Evolutionary conservation across 495 filamentous ascomycete species (phyloP).

Genomic region (Penicillium parvum): DNA sequence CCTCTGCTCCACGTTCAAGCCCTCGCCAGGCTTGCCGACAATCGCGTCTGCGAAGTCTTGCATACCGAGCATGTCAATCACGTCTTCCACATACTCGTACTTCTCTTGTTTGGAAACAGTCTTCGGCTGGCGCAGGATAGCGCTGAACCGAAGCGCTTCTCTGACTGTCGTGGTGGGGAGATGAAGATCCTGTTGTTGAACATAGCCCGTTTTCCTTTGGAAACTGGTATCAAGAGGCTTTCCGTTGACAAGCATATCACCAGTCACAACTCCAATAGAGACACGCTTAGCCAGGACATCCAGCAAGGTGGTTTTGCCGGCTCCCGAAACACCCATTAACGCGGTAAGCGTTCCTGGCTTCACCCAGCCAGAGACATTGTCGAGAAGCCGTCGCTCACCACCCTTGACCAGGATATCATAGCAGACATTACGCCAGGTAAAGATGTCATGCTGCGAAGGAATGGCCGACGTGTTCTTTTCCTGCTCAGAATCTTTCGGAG

Average conservation of each 20-base stretch:
- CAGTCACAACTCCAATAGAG: slow-evolving; percentile 49
- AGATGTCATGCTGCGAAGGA: slow-evolving; percentile 55
- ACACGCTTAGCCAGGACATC: slow-evolving; percentile 56
- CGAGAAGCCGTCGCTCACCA: slow-evolving; percentile 53
- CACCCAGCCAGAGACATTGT: slow-evolving; percentile 63
- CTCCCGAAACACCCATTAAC: slow-evolving; percentile 59
- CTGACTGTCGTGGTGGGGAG: slow-evolving; percentile 77
- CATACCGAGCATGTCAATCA: slow-evolving; percentile 52
- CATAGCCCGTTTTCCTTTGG: slow-evolving; percentile 88
- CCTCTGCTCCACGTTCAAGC: slow-evolving; percentile 88
- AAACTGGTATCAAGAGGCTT: slow-evolving; percentile 65
- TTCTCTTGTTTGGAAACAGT: slow-evolving; percentile 43
- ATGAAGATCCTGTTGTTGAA: slow-evolving; percentile 91
- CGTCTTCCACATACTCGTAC: slow-evolving; percentile 46
- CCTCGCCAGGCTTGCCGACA: slow-evolving; percentile 43
- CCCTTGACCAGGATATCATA: slow-evolving; percentile 63
- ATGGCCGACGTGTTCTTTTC: slow-evolving; percentile 24
- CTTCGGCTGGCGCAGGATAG: slow-evolving; percentile 76
- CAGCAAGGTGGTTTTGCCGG: slow-evolving; percentile 65
- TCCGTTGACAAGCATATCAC: slow-evolving; percentile 54
- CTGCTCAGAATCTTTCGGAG: slow-evolving; percentile 20
- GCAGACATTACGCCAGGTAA: slow-evolving; percentile 72
- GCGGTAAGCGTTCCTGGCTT: slow-evolving; percentile 66
- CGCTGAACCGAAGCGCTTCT: slow-evolving; percentile 77
- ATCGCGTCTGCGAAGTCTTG: slow-evolving; percentile 42